Percentiles rank a stretch among this genome's conserved stretches.
Evolutionary conservation across 495 filamentous ascomycete species (phyloP).

Genomic region (Aspergillus homomorphus): DNA sequence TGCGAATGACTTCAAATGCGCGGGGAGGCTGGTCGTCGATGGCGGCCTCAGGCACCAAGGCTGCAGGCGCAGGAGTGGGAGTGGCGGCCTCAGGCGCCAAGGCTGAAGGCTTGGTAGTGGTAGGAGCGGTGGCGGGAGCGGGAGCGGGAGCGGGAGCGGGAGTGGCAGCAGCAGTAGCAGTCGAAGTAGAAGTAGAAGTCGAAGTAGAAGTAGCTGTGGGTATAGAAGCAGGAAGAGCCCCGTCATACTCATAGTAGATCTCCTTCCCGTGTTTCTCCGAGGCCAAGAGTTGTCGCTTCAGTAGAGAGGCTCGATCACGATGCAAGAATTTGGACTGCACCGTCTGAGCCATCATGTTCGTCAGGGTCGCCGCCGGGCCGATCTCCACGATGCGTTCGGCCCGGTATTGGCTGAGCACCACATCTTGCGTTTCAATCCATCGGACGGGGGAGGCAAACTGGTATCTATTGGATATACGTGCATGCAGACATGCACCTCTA

Average conservation of each 20-base stretch:
- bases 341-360: constrained; percentile 90
- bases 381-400: constrained; percentile 96
- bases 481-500: no score
- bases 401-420: constrained; percentile 86
- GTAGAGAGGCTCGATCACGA: constrained; percentile 90
- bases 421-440: constrained; percentile 99
- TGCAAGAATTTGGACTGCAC: constrained; percentile 95
- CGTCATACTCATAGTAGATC: no score
- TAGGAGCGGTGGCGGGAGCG: no score
- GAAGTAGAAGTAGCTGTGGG: no score
- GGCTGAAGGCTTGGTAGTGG: no score
- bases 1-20: constrained; percentile 81
- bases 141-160: no score
- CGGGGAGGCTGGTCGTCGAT: constrained; percentile 67
- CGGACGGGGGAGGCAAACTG: constrained; percentile 96
- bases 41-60: not conserved
- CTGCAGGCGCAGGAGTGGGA: no score
- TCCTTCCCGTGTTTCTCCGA: constrained; percentile 38
- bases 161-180: no score
- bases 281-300: constrained; percentile 97
- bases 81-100: no score
- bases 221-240: no score
- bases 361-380: constrained; percentile 91
- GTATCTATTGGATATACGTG: constrained; percentile 30
- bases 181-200: no score